A percentile compares a stretch with the other conserved stretches of the same genome.
These are phyloP conservation scores for Phialocephala sp. DNA, from an alignment of 2,329 filamentous ascomycete species.

Conservation along the genomic window DNA sequence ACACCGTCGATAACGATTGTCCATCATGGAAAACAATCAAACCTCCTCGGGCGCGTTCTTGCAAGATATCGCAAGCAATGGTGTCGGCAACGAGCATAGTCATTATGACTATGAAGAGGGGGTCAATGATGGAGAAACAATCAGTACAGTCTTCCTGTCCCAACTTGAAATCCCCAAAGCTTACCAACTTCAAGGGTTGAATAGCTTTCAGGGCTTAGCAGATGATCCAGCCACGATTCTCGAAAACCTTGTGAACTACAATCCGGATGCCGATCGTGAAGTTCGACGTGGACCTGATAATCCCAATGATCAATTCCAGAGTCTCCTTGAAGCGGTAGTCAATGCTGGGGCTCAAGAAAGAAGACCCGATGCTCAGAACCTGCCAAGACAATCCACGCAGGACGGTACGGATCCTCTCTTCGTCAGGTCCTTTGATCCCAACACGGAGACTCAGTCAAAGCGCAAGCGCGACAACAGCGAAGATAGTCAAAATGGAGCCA, in stretches of 20 bases:
- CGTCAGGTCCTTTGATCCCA: slow-evolving; percentile 12
- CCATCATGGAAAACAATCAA: too few species aligned
- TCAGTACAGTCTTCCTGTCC: neutral
- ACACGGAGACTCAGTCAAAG: slow-evolving; percentile 11
- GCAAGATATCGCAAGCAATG: neutral
- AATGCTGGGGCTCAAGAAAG: slow-evolving; percentile 33
- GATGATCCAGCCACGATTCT: neutral
- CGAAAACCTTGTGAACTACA: neutral
- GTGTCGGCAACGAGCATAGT: neutral
- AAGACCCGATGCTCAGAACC: neutral
- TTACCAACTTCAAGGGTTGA: neutral
- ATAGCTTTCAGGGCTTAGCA: neutral
- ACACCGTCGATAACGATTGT: too few species aligned
- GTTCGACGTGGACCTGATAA: neutral
- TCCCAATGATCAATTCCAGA: slow-evolving; percentile 35
- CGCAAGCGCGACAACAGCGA: slow-evolving; percentile 19
- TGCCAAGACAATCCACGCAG: slow-evolving; percentile 8
- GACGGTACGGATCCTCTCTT: slow-evolving; percentile 14
- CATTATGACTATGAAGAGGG: neutral
- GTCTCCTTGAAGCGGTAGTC: slow-evolving; percentile 37
- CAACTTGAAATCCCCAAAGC: neutral
- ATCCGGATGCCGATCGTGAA: neutral
- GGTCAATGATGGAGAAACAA: neutral
- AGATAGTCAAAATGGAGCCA: too few species aligned
- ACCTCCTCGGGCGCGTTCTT: too few species aligned